A percentile compares a stretch with the other conserved stretches of the same genome.
Evolutionary conservation across 768 basidiomycete genomes (phyloP).

Genomic region (Suillus discolor): DNA sequence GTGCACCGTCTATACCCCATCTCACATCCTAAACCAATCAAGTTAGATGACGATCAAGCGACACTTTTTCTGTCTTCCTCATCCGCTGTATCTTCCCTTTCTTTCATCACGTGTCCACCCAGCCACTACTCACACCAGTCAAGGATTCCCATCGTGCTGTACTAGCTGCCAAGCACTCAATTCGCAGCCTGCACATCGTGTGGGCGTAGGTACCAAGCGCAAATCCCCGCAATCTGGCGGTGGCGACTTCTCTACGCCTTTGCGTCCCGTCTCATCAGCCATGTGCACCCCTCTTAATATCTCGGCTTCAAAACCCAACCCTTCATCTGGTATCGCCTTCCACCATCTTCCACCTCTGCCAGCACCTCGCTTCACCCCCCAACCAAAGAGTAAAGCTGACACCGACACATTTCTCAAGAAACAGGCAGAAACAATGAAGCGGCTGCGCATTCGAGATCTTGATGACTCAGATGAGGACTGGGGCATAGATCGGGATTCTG

Average conservation of each 20-base stretch:
- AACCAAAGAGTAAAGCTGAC: conserved; percentile 38
- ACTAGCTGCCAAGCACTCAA: conserved; percentile 39
- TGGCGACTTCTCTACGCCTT: conserved; percentile 52
- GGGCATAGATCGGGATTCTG: conserved; percentile 51
- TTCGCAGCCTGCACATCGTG: conserved; percentile 19
- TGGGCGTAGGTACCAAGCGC: conserved; percentile 63
- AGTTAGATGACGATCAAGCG: conserved; percentile 56
- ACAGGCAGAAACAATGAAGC: conserved; percentile 68
- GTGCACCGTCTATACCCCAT: conserved; percentile 43
- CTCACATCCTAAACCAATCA: conserved; percentile 18
- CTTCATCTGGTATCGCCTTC: conserved; percentile 36
- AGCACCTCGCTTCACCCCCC: conserved; percentile 32
- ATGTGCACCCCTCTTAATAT: conserved; percentile 39
- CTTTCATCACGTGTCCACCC: conserved; percentile 45
- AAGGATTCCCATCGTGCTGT: conserved; percentile 51
- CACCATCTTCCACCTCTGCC: conserved; percentile 37
- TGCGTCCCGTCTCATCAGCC: conserved; percentile 40
- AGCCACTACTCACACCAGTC: conserved; percentile 62
- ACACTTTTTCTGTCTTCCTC: conserved; percentile 58
- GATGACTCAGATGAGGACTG: conserved; percentile 49
- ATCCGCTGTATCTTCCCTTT: conserved; percentile 42
- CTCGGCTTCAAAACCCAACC: conserved; percentile 34
- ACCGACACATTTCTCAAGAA: conserved; percentile 43
- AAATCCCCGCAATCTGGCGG: conserved; percentile 48
- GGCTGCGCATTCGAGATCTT: conserved; percentile 60